Base-by-base conservation (phyloP, 768 basidiomycete genomes). In the Jaapia argillacea region DNA sequence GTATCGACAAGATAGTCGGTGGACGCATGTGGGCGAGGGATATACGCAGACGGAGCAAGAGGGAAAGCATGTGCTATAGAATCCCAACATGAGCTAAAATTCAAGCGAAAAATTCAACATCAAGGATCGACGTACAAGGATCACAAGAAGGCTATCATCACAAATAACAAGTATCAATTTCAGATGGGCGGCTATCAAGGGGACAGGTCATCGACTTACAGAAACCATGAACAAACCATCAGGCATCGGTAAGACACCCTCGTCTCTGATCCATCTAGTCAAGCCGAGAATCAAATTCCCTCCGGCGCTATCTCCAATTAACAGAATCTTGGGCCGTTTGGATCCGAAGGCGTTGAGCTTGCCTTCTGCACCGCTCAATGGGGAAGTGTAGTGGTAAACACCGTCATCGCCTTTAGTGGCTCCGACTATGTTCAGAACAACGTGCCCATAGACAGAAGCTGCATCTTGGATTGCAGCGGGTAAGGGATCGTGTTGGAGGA, bases 231-330 rank as follows among this genome's bases (percentile, higher is more conserved):
- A 55, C 18, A 76, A 54, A 2, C 68, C 72, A 43, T 71, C 59
- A 0, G 72, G 72, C 27, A 60, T 56, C 4, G 68, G 69, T 0
- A 76, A 54, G 12, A 62, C 50, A 6, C 62, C 65, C 51, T 76
- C 71, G 44, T 74, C 72, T 23, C 73, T 59, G n/a, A 76, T 57
- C 73, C 72, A 76, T 31, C 72, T 66, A 5, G 72, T 61, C 2
- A 74, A 62, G 7, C 71, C 67, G 6, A 76, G 64, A 1, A 69
- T 72, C 1, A 76, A 61, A 47, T 75, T 75, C 4, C 74, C 74
- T 10, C 74, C 74, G 0, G 74, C 71, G 46, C 71, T 72, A 46
- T 75, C 74, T n/a, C 73, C 74, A 26, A 74, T 66, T 36, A 76
- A 62, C 22, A 75, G 52, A 37, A 74, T 63, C 46, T 69, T 59